phyloP scores from a whole-genome alignment of 129 eudicot genomes.

The Helianthus tuberosus region DNA sequence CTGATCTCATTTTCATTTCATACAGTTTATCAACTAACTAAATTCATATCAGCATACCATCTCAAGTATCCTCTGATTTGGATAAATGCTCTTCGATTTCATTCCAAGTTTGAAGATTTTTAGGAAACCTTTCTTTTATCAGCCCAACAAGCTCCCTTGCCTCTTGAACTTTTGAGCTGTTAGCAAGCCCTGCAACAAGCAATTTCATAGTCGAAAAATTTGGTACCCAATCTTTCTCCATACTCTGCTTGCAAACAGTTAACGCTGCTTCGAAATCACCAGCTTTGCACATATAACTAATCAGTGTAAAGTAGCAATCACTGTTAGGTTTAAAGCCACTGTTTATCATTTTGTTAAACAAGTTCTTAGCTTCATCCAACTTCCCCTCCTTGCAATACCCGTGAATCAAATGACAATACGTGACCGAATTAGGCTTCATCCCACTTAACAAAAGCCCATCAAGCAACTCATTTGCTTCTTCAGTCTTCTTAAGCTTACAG shows the following conservation, averaged over 20 bases:
- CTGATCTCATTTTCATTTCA: background rate
- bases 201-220: slow-evolving; percentile 67
- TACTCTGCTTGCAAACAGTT: slow-evolving; percentile 49
- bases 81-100: slow-evolving; percentile 60
- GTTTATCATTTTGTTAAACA: slow-evolving; percentile 47
- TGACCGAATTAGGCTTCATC: slow-evolving; percentile 32
- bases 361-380: slow-evolving; percentile 56
- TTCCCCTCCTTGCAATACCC: slow-evolving; percentile 64
- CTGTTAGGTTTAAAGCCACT: slow-evolving; percentile 46
- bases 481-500: slow-evolving; percentile 68
- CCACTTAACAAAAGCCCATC: slow-evolving; percentile 17
- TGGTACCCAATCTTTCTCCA: slow-evolving; percentile 77
- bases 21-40: slow-evolving; percentile 18
- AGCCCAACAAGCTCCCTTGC: slow-evolving; percentile 54
- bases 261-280: slow-evolving; percentile 67
- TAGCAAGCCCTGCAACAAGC: slow-evolving; percentile 75
- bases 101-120: slow-evolving; percentile 56
- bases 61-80: slow-evolving; percentile 33
- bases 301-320: slow-evolving; percentile 59
- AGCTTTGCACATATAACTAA: slow-evolving; percentile 51
- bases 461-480: slow-evolving; percentile 62
- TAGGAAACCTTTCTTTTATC: slow-evolving; percentile 67
- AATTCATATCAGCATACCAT: slow-evolving; percentile 19
- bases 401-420: slow-evolving; percentile 60
- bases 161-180: slow-evolving; percentile 54